Evolutionary conservation across 768 basidiomycete genomes (phyloP), one percentile per base, ranked within the genome.

Genomic region (Boletus rubroflammeus): DNA sequence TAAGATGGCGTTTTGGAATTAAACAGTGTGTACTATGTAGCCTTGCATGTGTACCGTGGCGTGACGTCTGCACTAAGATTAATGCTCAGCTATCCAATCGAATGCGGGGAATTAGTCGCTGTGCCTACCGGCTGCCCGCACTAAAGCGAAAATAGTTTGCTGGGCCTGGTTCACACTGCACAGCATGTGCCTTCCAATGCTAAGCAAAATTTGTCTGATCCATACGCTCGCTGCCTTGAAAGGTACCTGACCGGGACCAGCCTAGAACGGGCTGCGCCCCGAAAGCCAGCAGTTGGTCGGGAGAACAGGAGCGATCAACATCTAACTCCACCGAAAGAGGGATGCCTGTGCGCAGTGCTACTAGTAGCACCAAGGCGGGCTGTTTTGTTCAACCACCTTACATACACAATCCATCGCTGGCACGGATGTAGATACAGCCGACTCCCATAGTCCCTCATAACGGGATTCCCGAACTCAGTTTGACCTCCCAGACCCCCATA

Each of bases 41-140:
- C 34, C 14, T 21, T 42, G 36, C 36, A 17, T 38, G n/a, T 17
- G 23, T 29, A 3, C 29, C n/a, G 14, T 40, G 38, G n/a, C 19
- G 25, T 42, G 17, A 26, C n/a, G 8, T 10, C 8, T 10, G 36
- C 9, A 0, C 8, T 4, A 7, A 32, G 19, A 26, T 35, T 48
- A 19, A 19, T 26, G 6, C 25, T 35, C 34, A 21, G 14, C 38
- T 23, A 45, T 31, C 61, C 61, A 60, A 49, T 60, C 50, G 13
- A 23, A 29, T 7, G 17, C 15, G 7, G 32, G 21, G 17, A n/a
- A 48, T 60, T 60, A 51, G 58, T 56, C 14, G 44, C 19, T 6
- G 26, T 23, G 32, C 17, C 25, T 36, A 11, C 28, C 23, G 3
- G 36, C 35, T 28, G 13, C 36, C n/a, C 9, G 28, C 15, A 47